Evolutionary conservation across 2,329 filamentous ascomycete genomes (phyloP), one percentile per base, ranked within the genome.

Genomic region (Furcasterigmium sp.): DNA sequence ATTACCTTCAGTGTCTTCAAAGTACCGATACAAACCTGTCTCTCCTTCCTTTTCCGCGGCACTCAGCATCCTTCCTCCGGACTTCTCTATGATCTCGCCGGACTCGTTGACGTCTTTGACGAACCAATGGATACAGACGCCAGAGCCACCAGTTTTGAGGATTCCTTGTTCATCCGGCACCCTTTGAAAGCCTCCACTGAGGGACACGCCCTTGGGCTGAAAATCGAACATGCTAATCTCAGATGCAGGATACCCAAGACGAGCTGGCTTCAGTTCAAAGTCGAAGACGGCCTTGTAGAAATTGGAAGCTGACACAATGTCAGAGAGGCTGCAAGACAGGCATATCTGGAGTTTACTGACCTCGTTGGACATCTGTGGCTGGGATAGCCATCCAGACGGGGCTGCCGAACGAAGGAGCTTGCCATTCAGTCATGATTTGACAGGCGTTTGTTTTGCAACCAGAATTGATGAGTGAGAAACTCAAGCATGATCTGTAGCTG

Each of bases 1-100:
- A 25, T 53, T 59, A 9, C 59, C 59, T 43, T 62, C 59, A 2
- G 56, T 58, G 34, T 62, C 59, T 36, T 58, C 49, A 42, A 62
- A 62, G 42, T 53, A 60, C 3, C 59, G 52, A 18, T 53, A 58
- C 23, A 58, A 19, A 2, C 58, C 59, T 41, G 30, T 36, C 8
- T 55, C 48, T 2, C 59, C 52, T 37, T 61, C 58, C 36, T 56
- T 56, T 18, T 51, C 47, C 34, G 53, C 50, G 6, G 49, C 51
- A 6, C 47, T 58, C 35, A 62, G 20, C 48, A 62, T 53, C 40
- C 56, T 59, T 1, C 59, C 59, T 0, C 59, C 59, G 2, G 55
- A 55, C 6, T 50, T 46, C 28, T 59, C 53, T 29, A 61, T 58
- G 17, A 48, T 18, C 5, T 52, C 35, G 2, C 48, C 51, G 4